A percentile compares a stretch with the other conserved stretches of the same genome.
phyloP scores from a whole-genome alignment of 2,329 filamentous ascomycete genomes.

The Sporothrix pallida region DNA sequence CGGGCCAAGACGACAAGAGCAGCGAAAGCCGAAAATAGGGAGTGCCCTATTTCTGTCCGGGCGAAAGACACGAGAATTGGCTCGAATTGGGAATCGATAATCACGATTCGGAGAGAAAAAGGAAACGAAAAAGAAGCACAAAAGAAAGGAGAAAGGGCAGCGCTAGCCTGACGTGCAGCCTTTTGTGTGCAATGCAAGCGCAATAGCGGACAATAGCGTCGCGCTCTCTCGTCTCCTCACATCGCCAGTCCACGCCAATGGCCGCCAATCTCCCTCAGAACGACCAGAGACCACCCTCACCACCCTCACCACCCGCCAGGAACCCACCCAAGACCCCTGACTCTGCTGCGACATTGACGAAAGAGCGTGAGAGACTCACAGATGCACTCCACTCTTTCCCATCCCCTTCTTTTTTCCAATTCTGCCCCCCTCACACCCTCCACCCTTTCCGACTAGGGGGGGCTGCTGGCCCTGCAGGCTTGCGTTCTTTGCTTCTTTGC shows the following conservation, averaged over 20 bases:
- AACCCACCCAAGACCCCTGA: conserved; percentile 19
- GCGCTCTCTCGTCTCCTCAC: neutral
- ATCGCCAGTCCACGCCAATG: neutral
- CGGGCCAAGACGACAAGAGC: neutral
- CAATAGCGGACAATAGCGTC: no score
- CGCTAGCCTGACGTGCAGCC: conserved; percentile 24
- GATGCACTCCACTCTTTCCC: conserved; percentile 22
- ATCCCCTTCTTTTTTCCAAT: neutral
- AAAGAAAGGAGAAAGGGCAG: neutral
- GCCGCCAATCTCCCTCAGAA: conserved; percentile 21
- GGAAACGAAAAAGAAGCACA: neutral
- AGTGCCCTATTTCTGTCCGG: neutral
- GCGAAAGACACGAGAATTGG: no score
- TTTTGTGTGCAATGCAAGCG: no score
- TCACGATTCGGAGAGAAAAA: neutral
- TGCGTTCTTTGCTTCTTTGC: neutral
- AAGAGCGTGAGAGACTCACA: neutral
- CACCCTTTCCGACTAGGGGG: conserved; percentile 24
- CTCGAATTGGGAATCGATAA: no score
- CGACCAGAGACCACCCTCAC: neutral
- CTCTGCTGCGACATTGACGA: conserved; percentile 19
- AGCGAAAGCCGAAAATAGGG: conserved; percentile 7
- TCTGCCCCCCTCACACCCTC: neutral
- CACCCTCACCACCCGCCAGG: conserved; percentile 14
- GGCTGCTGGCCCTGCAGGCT: neutral